phyloP scores from a whole-genome alignment of 768 basidiomycete species.

The Hebeloma cylindrosporum region DNA sequence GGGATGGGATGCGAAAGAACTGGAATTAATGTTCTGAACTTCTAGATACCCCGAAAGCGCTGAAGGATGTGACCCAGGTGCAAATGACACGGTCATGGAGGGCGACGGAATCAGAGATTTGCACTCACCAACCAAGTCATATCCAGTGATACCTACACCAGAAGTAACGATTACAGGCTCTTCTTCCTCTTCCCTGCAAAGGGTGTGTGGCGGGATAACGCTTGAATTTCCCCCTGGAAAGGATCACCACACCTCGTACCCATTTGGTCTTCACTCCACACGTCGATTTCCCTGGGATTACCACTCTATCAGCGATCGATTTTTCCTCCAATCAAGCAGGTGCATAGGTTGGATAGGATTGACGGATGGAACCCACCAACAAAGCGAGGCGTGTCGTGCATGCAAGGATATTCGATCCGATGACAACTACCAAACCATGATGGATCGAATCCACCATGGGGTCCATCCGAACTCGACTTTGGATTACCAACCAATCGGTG shows the following conservation, averaged over 20 bases:
- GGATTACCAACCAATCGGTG: conserved; percentile 6
- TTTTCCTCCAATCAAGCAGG: conserved; percentile 4
- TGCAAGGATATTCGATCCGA: conserved; percentile 1
- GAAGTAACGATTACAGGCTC: no score
- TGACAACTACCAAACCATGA: conserved; percentile 10
- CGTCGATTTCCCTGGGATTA: conserved; percentile 18
- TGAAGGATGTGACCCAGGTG: no score
- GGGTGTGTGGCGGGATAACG: conserved; percentile 7
- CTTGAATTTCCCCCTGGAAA: not conserved
- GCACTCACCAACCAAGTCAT: no score
- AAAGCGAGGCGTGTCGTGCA: no score
- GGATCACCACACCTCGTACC: conserved; percentile 17
- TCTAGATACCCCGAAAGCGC: no score
- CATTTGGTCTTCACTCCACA: conserved; percentile 21
- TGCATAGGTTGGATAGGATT: conserved; percentile 2
- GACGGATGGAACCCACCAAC: no score
- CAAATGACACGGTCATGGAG: no score
- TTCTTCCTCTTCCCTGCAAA: no score
- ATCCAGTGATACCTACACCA: no score
- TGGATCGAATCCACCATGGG: conserved; percentile 5
- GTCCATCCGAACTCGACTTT: conserved; percentile 9
- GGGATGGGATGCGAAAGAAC: no score
- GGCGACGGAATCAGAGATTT: no score
- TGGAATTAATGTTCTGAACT: no score
- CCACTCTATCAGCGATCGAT: conserved; percentile 1